Evolutionary conservation across 2,329 filamentous ascomycete genomes (phyloP).

Genomic region (Emydomyces testavorans): DNA sequence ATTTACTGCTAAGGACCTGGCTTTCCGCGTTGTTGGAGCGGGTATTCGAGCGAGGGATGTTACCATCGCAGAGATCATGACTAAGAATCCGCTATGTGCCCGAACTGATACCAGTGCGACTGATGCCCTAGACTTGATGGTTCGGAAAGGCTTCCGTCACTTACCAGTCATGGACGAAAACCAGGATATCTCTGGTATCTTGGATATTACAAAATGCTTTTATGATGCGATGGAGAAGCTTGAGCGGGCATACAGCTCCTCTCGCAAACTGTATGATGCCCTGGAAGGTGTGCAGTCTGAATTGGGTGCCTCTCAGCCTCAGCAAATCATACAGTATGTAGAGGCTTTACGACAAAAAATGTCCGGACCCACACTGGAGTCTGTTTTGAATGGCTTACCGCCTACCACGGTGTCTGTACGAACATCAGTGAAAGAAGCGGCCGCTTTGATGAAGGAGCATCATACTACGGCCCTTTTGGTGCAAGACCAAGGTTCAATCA

Average conservation of each 20-base stretch:
- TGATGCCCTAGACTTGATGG: slow-evolving; percentile 94
- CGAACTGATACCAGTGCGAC: slow-evolving; percentile 96
- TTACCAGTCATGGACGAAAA: slow-evolving; percentile 99
- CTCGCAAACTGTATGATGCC: slow-evolving; percentile 94
- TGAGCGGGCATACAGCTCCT: slow-evolving; percentile 93
- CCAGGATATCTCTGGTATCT: slow-evolving; percentile 93
- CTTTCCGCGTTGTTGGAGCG: slow-evolving; percentile 86
- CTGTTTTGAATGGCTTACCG: slow-evolving; percentile 80
- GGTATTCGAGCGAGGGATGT: slow-evolving; percentile 81
- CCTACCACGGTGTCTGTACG: slow-evolving; percentile 91
- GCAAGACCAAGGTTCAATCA: slow-evolving; percentile 93
- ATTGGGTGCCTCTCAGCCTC: slow-evolving; percentile 85
- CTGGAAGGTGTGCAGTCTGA: slow-evolving; percentile 96
- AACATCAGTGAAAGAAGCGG: slow-evolving; percentile 92
- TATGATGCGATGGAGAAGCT: slow-evolving; percentile 99
- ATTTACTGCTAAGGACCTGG: slow-evolving; percentile 96
- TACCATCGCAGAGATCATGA: slow-evolving; percentile 98
- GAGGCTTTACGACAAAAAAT: slow-evolving; percentile 91
- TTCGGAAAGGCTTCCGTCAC: slow-evolving; percentile 94
- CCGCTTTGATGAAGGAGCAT: slow-evolving; percentile 94
- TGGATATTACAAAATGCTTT: slow-evolving; percentile 99
- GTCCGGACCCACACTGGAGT: slow-evolving; percentile 93
- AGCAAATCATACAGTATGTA: slow-evolving; percentile 98
- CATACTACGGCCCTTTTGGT: slow-evolving; percentile 94
- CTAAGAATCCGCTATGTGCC: slow-evolving; percentile 95